Percentiles rank a stretch among this genome's conserved stretches.
phyloP scores from a whole-genome alignment of 768 basidiomycete species.

The Neoboletus brunneissimus region DNA sequence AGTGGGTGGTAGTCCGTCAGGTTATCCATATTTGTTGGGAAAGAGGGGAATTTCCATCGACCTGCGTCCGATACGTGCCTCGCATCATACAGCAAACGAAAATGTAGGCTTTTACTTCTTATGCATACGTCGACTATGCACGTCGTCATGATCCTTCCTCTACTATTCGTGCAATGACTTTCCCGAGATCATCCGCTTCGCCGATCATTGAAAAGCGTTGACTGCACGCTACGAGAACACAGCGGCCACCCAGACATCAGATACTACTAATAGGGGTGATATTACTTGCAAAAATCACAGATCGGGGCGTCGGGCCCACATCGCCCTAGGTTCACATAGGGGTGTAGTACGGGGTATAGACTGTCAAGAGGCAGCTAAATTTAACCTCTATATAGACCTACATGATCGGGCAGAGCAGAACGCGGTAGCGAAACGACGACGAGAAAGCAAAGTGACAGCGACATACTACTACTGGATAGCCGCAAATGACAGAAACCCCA shows the following conservation, averaged over 20 bases:
- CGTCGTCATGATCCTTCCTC: neutral
- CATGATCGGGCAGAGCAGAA: neutral
- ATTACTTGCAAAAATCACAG: neutral
- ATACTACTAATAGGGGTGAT: no score
- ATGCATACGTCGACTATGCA: slow-evolving; percentile 19
- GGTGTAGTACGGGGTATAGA: no score
- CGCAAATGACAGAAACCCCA: neutral
- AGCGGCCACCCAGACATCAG: neutral
- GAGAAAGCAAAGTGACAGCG: neutral
- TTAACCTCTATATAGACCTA: no score
- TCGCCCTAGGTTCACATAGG: neutral
- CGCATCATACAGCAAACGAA: slow-evolving; percentile 8
- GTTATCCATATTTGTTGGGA: neutral
- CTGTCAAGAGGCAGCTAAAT: neutral
- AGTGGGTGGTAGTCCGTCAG: neutral
- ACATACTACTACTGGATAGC: neutral
- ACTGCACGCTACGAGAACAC: no score
- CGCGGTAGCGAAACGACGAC: neutral
- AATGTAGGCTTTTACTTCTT: slow-evolving; percentile 21
- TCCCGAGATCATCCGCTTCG: neutral
- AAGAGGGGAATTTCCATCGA: neutral
- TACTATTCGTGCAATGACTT: neutral
- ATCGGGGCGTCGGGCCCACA: neutral
- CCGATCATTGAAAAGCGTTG: neutral
- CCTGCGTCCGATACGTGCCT: slow-evolving; percentile 8